phyloP scores from a whole-genome alignment of 306 rosid genomes.

The Cajanus cajan region DNA sequence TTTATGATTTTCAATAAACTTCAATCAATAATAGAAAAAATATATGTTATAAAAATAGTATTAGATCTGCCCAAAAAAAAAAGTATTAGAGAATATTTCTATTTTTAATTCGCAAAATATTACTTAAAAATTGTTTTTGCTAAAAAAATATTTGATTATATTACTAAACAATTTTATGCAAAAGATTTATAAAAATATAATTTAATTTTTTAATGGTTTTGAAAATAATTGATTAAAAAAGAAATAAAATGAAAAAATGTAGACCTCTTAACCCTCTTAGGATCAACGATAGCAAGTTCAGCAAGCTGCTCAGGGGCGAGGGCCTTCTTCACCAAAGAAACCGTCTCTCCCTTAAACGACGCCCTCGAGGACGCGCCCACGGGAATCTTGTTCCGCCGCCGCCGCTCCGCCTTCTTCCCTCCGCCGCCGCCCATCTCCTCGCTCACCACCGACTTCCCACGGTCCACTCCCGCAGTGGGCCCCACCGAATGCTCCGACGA shows the following conservation, averaged over 20 bases:
- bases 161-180: too few species aligned
- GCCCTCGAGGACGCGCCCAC: conserved; percentile 40
- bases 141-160: too few species aligned
- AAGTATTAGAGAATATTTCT: too few species aligned
- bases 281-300: conserved; percentile 56
- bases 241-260: background rate
- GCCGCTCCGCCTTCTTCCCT: conserved; percentile 37
- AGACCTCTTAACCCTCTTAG: conserved; percentile 67
- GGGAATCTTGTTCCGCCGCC: conserved; percentile 39
- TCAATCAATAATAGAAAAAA: too few species aligned
- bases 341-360: conserved; percentile 30
- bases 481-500: background rate
- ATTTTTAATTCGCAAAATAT: too few species aligned
- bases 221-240: background rate
- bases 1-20: too few species aligned
- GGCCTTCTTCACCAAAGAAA: conserved; percentile 35
- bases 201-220: too few species aligned
- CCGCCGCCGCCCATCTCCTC: background rate
- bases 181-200: too few species aligned
- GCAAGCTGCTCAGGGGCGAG: conserved; percentile 57
- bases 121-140: too few species aligned
- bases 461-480: background rate
- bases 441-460: background rate
- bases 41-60: too few species aligned
- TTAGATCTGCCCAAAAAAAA: too few species aligned